Evolutionary conservation across 2,329 filamentous ascomycete species (phyloP).

Genomic region (Aspergillus texensis): DNA sequence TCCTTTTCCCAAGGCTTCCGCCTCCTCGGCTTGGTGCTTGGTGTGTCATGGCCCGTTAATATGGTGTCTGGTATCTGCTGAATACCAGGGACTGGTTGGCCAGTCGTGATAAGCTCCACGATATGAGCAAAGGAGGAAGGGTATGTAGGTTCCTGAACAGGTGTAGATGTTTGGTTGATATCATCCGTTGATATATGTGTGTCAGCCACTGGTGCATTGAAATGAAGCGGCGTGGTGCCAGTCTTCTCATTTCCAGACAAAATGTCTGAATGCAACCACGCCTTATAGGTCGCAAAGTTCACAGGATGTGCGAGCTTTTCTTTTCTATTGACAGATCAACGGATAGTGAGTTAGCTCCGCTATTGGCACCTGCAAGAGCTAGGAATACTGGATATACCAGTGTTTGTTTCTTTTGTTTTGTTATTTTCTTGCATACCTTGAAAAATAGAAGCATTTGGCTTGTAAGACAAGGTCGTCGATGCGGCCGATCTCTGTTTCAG

Average conservation of each 20-base stretch:
- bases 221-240: constrained; percentile 9
- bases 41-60: constrained; percentile 67
- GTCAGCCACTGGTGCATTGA: constrained; percentile 10
- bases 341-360: neutral
- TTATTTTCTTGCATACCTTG: constrained; percentile 36
- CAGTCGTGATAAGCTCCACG: constrained; percentile 79
- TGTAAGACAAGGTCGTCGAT: constrained; percentile 47
- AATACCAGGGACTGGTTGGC: constrained; percentile 83
- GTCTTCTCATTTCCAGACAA: constrained; percentile 7
- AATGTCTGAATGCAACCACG: constrained; percentile 53
- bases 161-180: constrained; percentile 27
- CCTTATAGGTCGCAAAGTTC: constrained; percentile 68
- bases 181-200: constrained; percentile 10
- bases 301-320: constrained; percentile 49
- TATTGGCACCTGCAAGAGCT: neutral
- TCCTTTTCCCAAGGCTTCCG: constrained; percentile 81
- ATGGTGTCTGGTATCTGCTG: constrained; percentile 82
- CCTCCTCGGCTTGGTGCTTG: constrained; percentile 55
- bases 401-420: too few relatives aligned
- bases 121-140: constrained; percentile 84
- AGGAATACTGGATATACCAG: neutral
- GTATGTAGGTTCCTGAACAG: constrained; percentile 65
- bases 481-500: constrained; percentile 40
- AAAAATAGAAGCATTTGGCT: constrained; percentile 53
- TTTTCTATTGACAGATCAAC: constrained; percentile 33